Evolutionary conservation across 2,329 filamentous ascomycete genomes (phyloP).

Genomic region (Lachnellula subtilissima): DNA sequence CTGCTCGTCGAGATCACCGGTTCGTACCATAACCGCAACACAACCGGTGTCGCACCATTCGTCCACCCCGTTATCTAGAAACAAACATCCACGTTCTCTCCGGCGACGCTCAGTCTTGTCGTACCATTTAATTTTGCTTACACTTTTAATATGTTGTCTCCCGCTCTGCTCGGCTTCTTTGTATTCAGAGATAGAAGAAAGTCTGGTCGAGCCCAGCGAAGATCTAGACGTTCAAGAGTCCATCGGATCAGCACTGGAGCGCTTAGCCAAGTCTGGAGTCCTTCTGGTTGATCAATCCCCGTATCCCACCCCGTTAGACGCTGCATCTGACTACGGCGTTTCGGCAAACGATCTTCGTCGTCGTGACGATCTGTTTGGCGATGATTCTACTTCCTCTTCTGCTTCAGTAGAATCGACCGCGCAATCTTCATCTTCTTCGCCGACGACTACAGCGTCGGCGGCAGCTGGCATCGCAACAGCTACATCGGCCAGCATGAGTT

Average conservation of each 20-base stretch:
- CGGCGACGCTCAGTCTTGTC: conserved; percentile 10
- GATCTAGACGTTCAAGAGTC: conserved; percentile 9
- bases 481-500: conserved; percentile 29
- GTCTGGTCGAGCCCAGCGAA: conserved; percentile 22
- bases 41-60: conserved; percentile 21
- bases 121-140: conserved; percentile 11
- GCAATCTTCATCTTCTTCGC: conserved; percentile 3
- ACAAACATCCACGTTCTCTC: conserved; percentile 10
- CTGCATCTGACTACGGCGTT: conserved; percentile 2
- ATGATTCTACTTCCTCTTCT: conserved; percentile 3
- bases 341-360: conserved; percentile 11
- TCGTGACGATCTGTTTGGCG: conserved; percentile 3
- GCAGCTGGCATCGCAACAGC: conserved; percentile 10
- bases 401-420: not conserved
- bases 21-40: not conserved
- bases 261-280: conserved; percentile 26
- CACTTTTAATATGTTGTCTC: conserved; percentile 22
- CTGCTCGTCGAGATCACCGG: conserved; percentile 3
- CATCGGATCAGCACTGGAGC: conserved; percentile 22
- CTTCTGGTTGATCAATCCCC: conserved; percentile 29
- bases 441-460: conserved; percentile 1
- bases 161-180: conserved; percentile 21
- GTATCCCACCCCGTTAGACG: conserved; percentile 10
- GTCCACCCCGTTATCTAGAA: conserved; percentile 1
- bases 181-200: conserved; percentile 19